phyloP scores from a whole-genome alignment of 208 protist genomes.

The Leptomonas seymouri region DNA sequence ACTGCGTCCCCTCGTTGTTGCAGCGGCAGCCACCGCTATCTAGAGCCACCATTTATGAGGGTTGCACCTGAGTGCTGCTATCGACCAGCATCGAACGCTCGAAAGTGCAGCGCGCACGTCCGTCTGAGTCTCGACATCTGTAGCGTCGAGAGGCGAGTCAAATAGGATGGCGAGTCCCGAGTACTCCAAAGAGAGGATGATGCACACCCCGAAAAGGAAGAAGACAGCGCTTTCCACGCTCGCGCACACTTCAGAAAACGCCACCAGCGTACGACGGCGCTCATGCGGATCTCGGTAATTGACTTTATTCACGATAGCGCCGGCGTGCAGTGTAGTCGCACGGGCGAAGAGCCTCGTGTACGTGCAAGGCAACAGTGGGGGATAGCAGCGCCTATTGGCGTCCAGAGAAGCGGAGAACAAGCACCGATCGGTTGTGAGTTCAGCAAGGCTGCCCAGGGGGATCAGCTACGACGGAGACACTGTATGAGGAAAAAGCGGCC shows the following conservation, averaged over 20 bases:
- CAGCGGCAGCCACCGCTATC: no score
- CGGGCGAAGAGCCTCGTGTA: constrained; percentile 4
- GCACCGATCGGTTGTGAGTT: not conserved
- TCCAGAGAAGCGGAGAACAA: not conserved
- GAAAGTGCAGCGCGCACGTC: no score
- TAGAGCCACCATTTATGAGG: no score
- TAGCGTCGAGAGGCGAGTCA: no score
- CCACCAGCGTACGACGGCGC: not conserved
- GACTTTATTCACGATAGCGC: not conserved
- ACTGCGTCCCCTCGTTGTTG: no score
- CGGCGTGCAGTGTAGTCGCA: not conserved
- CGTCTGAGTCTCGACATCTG: no score
- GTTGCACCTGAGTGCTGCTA: no score
- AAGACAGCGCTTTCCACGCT: not conserved
- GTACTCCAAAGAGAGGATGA: not conserved
- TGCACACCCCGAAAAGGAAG: not conserved
- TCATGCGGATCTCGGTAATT: not conserved
- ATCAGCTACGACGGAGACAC: not conserved
- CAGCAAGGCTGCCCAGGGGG: not conserved
- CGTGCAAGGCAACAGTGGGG: not conserved
- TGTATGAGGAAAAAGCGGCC: not conserved
- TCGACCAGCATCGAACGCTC: no score
- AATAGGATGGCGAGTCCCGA: not conserved
- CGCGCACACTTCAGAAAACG: not conserved
- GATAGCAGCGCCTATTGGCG: not conserved